Evolutionary conservation across 2,329 filamentous ascomycete species (phyloP), one percentile per base, ranked within the genome.

Genomic region (Penicillium glabrum): DNA sequence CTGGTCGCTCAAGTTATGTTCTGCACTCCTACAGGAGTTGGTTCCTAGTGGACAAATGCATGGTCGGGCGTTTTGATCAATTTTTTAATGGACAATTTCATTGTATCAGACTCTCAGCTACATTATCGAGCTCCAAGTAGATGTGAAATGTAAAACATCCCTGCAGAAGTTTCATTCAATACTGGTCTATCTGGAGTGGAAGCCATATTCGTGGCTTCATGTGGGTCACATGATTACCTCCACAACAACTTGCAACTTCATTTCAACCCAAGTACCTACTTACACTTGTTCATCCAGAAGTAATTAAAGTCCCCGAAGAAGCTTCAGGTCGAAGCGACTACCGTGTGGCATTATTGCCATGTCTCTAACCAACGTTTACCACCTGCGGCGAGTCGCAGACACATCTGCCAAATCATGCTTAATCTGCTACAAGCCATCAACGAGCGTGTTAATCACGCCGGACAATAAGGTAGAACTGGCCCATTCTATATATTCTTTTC

Each of bases 391-490:
- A 65, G 93, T 98, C 35, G 92, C 92, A 13, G 91, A 96, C 29
- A 84, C 86, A n/a, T 84, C 89, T 1, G 84, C 90, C 13, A 96
- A 90, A 75, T 82, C 90, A 49, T 99, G 95, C 76, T 89, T 91
- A 75, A 86, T 98, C 61, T 98, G 95, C 81, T 96, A 89, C 80
- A 96, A 95, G 76, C 89, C 90, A 9, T 91, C 88, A 57, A 86
- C 88, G 7, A 96, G 89, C 63, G 93, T 98, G 19, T 80, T 99
- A 53, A 90, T 96, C 65, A 96, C 92, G 9, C 85, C 90, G 0
- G 92, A 96, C 68, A 93, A 91, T 69, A 95, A 93, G 86, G 93
- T 95, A 66, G 50, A 53, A 13, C n/a, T 31, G 37, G 16, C 13
- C 19, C 24, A 21, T 11, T 3, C 3, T 41, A 14, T 21, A 3